phyloP scores from a whole-genome alignment of 768 basidiomycete genomes.

The Infundibulicybe gibba region DNA sequence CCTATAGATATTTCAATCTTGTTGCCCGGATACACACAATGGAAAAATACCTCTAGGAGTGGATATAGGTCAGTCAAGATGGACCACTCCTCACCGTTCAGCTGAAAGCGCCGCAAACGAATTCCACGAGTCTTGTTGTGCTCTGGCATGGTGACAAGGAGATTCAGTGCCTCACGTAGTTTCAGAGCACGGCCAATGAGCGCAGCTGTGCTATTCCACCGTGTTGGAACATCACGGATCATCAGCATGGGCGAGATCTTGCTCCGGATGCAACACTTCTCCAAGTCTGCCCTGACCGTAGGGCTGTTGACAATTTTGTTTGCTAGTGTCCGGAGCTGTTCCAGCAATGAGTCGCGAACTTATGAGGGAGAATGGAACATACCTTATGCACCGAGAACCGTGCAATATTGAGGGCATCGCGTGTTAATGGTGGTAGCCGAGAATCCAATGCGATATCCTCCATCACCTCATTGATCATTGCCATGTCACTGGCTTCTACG shows the following conservation, averaged over 20 bases:
- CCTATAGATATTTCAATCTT: background rate
- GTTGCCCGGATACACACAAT: background rate
- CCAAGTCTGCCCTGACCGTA: constrained; percentile 2
- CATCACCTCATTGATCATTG: constrained; percentile 1
- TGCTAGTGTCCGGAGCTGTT: background rate
- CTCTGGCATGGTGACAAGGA: constrained; percentile 7
- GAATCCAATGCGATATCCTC: background rate
- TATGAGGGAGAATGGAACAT: background rate
- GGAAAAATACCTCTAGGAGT: constrained; percentile 11
- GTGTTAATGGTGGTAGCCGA: background rate
- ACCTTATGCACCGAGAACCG: constrained; percentile 4
- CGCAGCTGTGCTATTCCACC: constrained; percentile 18
- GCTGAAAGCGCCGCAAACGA: constrained; percentile 8
- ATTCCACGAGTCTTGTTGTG: constrained; percentile 9
- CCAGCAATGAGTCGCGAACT: background rate
- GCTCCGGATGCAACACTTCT: background rate
- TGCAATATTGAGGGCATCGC: background rate
- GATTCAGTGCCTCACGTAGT: constrained; percentile 9
- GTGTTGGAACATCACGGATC: constrained; percentile 13
- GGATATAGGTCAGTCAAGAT: constrained; percentile 11
- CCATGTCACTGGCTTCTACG: constrained; percentile 3
- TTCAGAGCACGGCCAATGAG: constrained; percentile 11
- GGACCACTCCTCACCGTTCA: constrained; percentile 14
- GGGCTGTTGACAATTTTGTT: constrained; percentile 1
- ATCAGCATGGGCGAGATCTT: constrained; percentile 5